Evolutionary conservation across 2,329 filamentous ascomycete species (phyloP).

Genomic region (Claviceps sp.): DNA sequence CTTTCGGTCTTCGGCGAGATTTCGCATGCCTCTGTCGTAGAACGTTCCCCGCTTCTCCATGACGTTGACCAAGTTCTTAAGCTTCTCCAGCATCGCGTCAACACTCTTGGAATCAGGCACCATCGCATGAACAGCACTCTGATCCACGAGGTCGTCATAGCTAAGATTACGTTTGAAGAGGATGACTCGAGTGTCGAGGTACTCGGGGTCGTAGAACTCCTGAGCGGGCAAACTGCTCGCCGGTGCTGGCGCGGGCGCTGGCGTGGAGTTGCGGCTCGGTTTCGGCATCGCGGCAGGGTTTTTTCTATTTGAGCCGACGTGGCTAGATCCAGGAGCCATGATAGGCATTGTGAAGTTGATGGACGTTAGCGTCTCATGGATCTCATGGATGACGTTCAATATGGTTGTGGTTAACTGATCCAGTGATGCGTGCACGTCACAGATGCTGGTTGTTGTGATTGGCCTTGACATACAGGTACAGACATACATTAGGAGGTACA

Average conservation of each 20-base stretch:
- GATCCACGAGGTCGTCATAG: constrained; percentile 58
- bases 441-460: background rate
- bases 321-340: constrained; percentile 46
- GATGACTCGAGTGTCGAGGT: constrained; percentile 50
- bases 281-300: constrained; percentile 45
- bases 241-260: constrained; percentile 36
- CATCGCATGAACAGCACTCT: constrained; percentile 38
- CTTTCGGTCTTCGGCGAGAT: constrained; percentile 53
- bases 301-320: constrained; percentile 55
- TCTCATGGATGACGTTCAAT: constrained; percentile 6
- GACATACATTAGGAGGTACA: too few species aligned
- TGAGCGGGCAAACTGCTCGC: constrained; percentile 40
- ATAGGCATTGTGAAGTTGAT: constrained; percentile 1
- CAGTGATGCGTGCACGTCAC: constrained; percentile 4
- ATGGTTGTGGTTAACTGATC: constrained; percentile 1
- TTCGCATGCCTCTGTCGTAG: constrained; percentile 61
- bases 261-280: constrained; percentile 69
- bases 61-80: constrained; percentile 50
- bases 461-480: background rate
- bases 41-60: constrained; percentile 54
- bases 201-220: constrained; percentile 46
- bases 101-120: constrained; percentile 52
- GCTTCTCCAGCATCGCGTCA: constrained; percentile 48
- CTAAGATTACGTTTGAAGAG: constrained; percentile 41
- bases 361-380: constrained; percentile 3